Conservation (phyloP, 73 alveolate genomes). For the Stentor coeruleus region DNA sequence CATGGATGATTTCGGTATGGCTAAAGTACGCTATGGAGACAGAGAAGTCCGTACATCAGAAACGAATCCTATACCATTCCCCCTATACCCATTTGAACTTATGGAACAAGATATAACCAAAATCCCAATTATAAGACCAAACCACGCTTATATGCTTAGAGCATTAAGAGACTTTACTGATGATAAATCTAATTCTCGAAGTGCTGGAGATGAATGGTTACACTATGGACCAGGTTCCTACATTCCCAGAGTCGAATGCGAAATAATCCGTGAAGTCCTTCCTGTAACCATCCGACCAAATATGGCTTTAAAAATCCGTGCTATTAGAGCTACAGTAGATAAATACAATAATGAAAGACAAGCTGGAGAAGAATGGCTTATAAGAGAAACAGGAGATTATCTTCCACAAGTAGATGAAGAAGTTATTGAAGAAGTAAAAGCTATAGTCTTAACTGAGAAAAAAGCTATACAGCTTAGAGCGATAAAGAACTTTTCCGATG, state of each 20-base stretch:
- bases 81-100: conserved; percentile 64
- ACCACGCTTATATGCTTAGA: conserved; percentile 42
- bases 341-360: conserved; percentile 43
- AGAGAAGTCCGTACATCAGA: conserved; percentile 51
- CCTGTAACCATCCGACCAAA: conserved; percentile 50
- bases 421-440: conserved; percentile 37
- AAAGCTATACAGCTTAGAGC: conserved; percentile 60
- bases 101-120: conserved; percentile 34
- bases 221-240: conserved; percentile 69
- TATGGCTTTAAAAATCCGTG: conserved; percentile 43
- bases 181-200: conserved; percentile 35
- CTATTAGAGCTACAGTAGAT: conserved; percentile 46
- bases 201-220: conserved; percentile 63
- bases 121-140: conserved; percentile 35
- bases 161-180: conserved; percentile 48
- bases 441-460: conserved; percentile 44
- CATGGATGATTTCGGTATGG: conserved; percentile 37
- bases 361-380: conserved; percentile 75
- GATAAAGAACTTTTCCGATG: conserved; percentile 47
- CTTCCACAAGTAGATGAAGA: conserved; percentile 59
- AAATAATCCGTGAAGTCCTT: conserved; percentile 24
- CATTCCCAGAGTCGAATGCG: conserved; percentile 57
- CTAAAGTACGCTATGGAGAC: conserved; percentile 49
- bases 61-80: conserved; percentile 60
- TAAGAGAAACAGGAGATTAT: conserved; percentile 51